Evolutionary conservation across 139 green algal species (phyloP).

Genomic region (Chlorella sp.): DNA sequence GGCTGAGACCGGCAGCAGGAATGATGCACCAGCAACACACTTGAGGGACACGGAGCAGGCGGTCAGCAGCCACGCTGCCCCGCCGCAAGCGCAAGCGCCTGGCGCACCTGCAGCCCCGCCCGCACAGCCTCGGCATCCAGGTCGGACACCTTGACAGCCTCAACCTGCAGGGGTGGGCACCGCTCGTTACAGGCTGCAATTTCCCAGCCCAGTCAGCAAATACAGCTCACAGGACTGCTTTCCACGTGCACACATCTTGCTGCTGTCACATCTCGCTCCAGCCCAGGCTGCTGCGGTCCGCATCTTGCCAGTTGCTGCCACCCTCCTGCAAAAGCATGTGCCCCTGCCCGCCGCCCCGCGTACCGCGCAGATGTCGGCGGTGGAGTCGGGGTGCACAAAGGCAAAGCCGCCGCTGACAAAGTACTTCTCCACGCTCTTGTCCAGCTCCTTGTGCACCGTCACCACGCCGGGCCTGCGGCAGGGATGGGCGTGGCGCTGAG

Average conservation of each 20-base stretch:
- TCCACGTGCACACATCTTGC: too few species aligned
- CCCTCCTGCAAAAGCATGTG: too few species aligned
- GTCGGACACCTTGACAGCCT: slow-evolving; percentile 84
- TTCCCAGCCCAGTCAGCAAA: too few species aligned
- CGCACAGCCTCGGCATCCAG: slow-evolving; percentile 80
- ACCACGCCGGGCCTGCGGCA: slow-evolving; percentile 55
- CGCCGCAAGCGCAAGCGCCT: too few species aligned
- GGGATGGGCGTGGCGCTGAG: too few species aligned
- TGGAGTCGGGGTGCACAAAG: slow-evolving; percentile 88
- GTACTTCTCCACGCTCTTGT: slow-evolving; percentile 84
- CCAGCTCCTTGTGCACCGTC: slow-evolving; percentile 80
- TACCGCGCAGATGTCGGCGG: slow-evolving; percentile 82
- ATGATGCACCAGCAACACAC: neutral
- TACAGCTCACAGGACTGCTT: too few species aligned
- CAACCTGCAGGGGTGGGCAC: slow-evolving; percentile 42
- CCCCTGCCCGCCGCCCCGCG: too few species aligned
- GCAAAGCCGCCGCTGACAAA: slow-evolving; percentile 91
- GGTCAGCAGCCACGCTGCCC: neutral
- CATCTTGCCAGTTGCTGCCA: too few species aligned
- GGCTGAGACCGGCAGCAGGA: neutral
- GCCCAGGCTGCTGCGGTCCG: too few species aligned
- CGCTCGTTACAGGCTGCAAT: too few species aligned
- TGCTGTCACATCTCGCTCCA: too few species aligned
- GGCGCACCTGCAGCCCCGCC: slow-evolving; percentile 56
- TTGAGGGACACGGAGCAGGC: too few species aligned